A percentile compares a stretch with the other conserved stretches of the same genome.
Evolutionary conservation across 257 asterid genomes (phyloP).

Genomic region (Perilla frutescens): DNA sequence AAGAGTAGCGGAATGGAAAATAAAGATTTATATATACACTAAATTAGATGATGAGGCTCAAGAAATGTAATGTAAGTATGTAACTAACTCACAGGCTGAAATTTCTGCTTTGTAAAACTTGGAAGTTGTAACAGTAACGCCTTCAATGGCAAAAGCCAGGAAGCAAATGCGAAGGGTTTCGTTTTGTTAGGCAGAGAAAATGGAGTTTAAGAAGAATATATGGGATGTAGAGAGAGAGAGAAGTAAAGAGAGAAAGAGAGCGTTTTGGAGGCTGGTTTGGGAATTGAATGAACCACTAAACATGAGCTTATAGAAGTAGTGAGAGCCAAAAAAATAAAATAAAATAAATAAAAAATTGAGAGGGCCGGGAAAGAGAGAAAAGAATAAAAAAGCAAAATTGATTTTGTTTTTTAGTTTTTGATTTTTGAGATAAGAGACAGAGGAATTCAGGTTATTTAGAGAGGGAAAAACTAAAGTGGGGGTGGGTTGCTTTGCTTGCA

Average conservation of each 20-base stretch:
- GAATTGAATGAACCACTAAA: constrained; percentile 68
- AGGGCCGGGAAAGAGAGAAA: constrained; percentile 28
- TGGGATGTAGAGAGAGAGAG: constrained; percentile 2
- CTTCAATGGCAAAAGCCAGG: constrained; percentile 24
- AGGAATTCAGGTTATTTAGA: constrained; percentile 31
- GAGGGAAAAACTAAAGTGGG: constrained; percentile 44
- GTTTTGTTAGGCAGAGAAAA: constrained; percentile 29
- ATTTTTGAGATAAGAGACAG: constrained; percentile 3
- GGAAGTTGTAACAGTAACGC: constrained; percentile 25
- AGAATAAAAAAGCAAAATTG: constrained; percentile 12
- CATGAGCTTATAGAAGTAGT: constrained; percentile 76
- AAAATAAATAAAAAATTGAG: constrained; percentile 34
- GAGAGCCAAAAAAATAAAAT: constrained; percentile 39
- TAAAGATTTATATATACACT: not conserved
- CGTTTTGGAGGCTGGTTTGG: constrained; percentile 61
- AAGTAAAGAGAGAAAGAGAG: constrained; percentile 31
- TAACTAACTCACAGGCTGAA: constrained; percentile 17
- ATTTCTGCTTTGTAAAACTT: constrained; percentile 17
- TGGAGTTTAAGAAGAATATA: constrained; percentile 4
- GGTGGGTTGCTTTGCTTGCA: constrained; percentile 89
- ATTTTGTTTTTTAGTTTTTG: not conserved
- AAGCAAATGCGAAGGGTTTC: constrained; percentile 13
- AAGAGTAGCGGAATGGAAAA: not conserved
- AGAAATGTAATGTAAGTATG: not conserved
- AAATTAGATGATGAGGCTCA: not conserved